Evolutionary conservation across 2,329 filamentous ascomycete species (phyloP).

Genomic region (Scleromitrula shiraiana): DNA sequence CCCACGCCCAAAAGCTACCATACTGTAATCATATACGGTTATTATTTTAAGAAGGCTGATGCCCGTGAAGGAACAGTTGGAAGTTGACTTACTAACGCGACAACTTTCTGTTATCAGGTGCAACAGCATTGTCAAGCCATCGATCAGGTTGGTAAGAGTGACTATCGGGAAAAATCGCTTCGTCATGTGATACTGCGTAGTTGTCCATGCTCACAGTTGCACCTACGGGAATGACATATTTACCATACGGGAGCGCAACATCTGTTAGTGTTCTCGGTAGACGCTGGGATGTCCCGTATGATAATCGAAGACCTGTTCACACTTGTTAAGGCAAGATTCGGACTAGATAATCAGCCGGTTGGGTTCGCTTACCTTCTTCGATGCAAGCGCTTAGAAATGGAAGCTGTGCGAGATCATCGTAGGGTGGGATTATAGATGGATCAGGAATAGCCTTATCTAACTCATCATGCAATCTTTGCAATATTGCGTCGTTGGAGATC

Average conservation of each 20-base stretch:
- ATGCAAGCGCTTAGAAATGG: conserved; percentile 26
- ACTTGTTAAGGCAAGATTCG: conserved; percentile 21
- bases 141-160: not conserved
- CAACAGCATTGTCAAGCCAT: not conserved
- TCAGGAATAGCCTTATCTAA: conserved; percentile 16
- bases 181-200: not conserved
- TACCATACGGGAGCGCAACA: not conserved
- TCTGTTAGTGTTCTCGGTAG: not conserved
- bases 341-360: conserved; percentile 19
- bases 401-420: conserved; percentile 16
- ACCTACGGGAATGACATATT: not conserved
- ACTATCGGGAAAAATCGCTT: not conserved
- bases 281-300: not conserved
- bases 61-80: not conserved
- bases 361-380: conserved; percentile 18
- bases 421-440: not conserved
- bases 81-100: not conserved
- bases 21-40: not conserved
- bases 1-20: not conserved
- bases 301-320: not conserved
- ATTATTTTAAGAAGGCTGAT: not conserved
- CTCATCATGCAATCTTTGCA: conserved; percentile 27
- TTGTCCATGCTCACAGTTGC: not conserved
- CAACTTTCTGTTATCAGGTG: not conserved
- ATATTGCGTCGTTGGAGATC: conserved; percentile 25